phyloP scores from a whole-genome alignment of 805 yeast genomes.

The Ogataea kodamae region DNA sequence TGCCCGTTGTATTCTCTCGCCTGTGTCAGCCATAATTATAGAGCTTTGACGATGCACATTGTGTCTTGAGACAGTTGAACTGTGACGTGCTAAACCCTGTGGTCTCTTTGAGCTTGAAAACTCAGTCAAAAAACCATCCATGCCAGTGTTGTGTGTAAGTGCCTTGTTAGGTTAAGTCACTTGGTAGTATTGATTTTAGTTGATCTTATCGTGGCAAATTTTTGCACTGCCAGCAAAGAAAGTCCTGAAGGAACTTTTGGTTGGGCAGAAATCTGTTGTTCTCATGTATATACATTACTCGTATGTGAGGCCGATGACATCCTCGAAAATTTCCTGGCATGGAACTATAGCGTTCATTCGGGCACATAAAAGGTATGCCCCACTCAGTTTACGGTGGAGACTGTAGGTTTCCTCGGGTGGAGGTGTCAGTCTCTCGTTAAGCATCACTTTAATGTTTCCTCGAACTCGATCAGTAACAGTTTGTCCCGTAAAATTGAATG shows the following conservation, averaged over 20 bases:
- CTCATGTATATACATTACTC: conserved; percentile 13
- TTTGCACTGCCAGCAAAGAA: conserved; percentile 8
- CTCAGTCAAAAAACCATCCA: too few relatives aligned
- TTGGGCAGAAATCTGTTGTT: background rate
- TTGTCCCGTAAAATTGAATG: conserved; percentile 75
- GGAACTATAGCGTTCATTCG: conserved; percentile 80
- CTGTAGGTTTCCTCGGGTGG: conserved; percentile 99
- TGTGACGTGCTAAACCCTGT: conserved; percentile 10
- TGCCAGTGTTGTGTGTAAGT: too few relatives aligned
- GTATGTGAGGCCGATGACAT: conserved; percentile 58
- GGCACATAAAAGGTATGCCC: conserved; percentile 88
- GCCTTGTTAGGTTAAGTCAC: too few relatives aligned
- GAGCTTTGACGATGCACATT: conserved; percentile 33
- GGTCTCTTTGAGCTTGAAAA: too few relatives aligned
- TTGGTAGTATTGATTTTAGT: background rate
- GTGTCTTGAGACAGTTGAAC: conserved; percentile 13
- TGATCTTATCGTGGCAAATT: conserved; percentile 8
- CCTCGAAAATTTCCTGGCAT: conserved; percentile 69
- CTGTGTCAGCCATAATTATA: conserved; percentile 44
- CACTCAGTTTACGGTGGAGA: conserved; percentile 92
- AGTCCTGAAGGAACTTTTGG: too few relatives aligned
- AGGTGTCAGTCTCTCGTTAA: conserved; percentile 86
- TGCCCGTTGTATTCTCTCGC: conserved; percentile 32
- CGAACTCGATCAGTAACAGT: conserved; percentile 93
- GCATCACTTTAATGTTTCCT: conserved; percentile 82